phyloP scores from a whole-genome alignment of 352 stramenopile genomes.

The Globisporangium mamillatum region DNA sequence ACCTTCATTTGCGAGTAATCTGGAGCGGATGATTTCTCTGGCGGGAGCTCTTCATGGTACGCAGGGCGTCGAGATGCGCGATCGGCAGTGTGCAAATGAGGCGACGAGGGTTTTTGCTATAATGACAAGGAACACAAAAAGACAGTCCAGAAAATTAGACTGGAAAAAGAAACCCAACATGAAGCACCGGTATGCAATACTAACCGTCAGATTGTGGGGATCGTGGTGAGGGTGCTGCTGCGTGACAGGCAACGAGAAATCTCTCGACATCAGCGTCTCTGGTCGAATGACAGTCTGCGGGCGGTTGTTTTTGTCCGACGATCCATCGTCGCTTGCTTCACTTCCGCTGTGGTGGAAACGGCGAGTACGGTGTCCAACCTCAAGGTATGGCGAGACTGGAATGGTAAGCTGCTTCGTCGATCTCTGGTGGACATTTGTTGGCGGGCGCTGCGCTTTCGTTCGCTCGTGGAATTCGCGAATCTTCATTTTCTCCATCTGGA shows the following conservation, averaged over 20 bases:
- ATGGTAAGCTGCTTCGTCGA: conserved; percentile 82
- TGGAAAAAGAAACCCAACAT: background rate
- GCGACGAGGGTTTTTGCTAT: conserved; percentile 19
- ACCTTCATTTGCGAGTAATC: conserved; percentile 28
- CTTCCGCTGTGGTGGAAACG: conserved; percentile 23
- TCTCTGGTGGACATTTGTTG: conserved; percentile 67
- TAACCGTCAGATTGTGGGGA: conserved; percentile 9
- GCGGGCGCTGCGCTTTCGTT: conserved; percentile 59
- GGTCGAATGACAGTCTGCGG: conserved; percentile 17
- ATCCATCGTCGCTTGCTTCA: conserved; percentile 16
- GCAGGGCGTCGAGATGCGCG: conserved; percentile 31
- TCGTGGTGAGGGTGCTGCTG: background rate
- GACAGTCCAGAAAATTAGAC: conserved; percentile 5
- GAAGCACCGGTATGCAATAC: background rate
- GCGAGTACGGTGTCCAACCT: conserved; percentile 54
- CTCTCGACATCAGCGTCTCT: conserved; percentile 19
- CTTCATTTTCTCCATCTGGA: conserved; percentile 71
- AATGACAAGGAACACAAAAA: background rate
- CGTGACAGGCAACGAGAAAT: conserved; percentile 12
- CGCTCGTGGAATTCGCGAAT: conserved; percentile 79
- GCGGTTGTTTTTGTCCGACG: background rate
- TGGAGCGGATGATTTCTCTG: conserved; percentile 23
- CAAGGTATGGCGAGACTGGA: conserved; percentile 62
- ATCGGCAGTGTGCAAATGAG: conserved; percentile 41
- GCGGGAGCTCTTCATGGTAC: conserved; percentile 23